Evolutionary conservation across 192 early-diverging fungal species (phyloP).

Genomic region (Coemansia sp.): DNA sequence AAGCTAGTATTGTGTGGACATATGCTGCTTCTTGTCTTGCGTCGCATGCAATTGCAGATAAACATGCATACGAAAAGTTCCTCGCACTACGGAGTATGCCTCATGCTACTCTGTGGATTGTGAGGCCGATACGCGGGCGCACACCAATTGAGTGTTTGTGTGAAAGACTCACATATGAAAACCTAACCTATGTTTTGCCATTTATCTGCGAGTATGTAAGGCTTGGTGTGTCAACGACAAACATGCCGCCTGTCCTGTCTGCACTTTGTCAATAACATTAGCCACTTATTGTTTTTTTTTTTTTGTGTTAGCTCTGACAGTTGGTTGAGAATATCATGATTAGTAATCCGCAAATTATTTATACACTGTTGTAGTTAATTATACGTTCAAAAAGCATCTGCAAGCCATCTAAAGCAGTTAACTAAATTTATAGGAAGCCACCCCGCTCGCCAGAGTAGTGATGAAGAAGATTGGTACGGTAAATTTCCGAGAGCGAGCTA

Average conservation of each 20-base stretch:
- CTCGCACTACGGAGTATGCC: conserved; percentile 23
- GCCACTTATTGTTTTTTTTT: too few relatives aligned
- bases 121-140: conserved; percentile 17
- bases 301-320: too few relatives aligned
- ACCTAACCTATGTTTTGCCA: conserved; percentile 26
- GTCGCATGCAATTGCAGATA: conserved; percentile 30
- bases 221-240: conserved; percentile 28
- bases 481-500: conserved; percentile 13
- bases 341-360: too few relatives aligned
- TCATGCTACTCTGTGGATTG: conserved; percentile 24
- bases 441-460: conserved; percentile 28
- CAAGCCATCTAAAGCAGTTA: too few relatives aligned
- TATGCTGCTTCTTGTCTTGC: conserved; percentile 39
- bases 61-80: conserved; percentile 34
- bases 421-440: conserved; percentile 14
- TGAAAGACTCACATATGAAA: conserved; percentile 38
- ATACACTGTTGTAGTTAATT: too few relatives aligned
- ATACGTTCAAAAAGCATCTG: too few relatives aligned
- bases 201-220: conserved; percentile 39
- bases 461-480: conserved; percentile 15
- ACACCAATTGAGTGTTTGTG: conserved; percentile 45
- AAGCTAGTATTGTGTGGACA: conserved; percentile 41
- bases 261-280: too few relatives aligned
- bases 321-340: too few relatives aligned
- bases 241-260: conserved; percentile 13